A percentile compares a stretch with the other conserved stretches of the same genome.
Evolutionary conservation across 768 basidiomycete genomes (phyloP).

Genomic region (Tricholoma bakamatsutake): DNA sequence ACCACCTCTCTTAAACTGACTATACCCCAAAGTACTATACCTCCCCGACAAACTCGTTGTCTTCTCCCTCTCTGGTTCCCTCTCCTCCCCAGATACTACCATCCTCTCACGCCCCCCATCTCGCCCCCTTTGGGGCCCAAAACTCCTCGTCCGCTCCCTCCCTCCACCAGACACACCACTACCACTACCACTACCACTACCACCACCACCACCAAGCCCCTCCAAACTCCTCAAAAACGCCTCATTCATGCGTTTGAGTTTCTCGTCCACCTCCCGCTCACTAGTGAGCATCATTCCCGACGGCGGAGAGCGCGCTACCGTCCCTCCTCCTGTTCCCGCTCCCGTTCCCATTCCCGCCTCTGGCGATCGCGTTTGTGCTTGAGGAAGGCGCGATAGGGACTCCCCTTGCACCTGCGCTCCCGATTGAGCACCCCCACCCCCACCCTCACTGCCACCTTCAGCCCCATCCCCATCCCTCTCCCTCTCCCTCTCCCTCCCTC

Average conservation of each 20-base stretch:
- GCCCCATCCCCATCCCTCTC: background rate
- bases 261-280: conserved; percentile 60
- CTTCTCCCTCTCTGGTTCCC: conserved; percentile 6
- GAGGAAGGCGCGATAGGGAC: no score
- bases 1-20: background rate
- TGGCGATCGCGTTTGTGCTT: background rate
- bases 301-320: conserved; percentile 3
- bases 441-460: background rate
- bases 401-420: background rate
- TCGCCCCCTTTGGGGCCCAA: conserved; percentile 1
- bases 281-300: conserved; percentile 40
- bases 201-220: conserved; percentile 39
- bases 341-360: conserved; percentile 18
- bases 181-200: conserved; percentile 3
- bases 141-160: background rate
- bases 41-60: background rate
- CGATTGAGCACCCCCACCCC: background rate
- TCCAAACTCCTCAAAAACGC: conserved; percentile 59
- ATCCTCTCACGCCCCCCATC: conserved; percentile 7
- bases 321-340: conserved; percentile 8
- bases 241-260: conserved; percentile 61
- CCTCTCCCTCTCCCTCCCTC: background rate
- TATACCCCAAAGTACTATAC: background rate
- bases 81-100: background rate
- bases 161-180: conserved; percentile 8